phyloP scores from a whole-genome alignment of 2,329 filamentous ascomycete species.

The Xylariaceae sp. region DNA sequence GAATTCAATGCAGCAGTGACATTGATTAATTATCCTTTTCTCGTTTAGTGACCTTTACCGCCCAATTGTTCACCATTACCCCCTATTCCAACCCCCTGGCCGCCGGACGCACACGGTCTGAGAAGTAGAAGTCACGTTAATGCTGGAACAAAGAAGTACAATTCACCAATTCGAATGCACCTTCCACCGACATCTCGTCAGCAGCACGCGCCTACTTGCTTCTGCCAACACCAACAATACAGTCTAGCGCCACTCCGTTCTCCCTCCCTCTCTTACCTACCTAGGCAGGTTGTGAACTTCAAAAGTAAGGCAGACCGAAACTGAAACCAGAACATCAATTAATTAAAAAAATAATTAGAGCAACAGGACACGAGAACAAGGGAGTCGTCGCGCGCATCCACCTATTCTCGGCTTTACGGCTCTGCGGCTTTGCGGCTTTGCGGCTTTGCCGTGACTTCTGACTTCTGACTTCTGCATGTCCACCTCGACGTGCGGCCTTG shows the following conservation, averaged over 20 bases:
- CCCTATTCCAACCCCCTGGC: constrained; percentile 4
- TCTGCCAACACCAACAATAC: not conserved
- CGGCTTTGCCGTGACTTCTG: no score
- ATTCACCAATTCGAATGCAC: not conserved
- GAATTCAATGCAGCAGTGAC: not conserved
- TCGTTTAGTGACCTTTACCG: not conserved
- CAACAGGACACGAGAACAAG: not conserved
- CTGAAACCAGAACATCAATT: not conserved
- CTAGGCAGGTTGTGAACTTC: not conserved
- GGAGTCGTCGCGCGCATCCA: not conserved
- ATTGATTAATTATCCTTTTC: not conserved
- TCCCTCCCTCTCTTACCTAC: not conserved
- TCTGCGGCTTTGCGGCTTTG: not conserved
- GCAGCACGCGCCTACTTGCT: constrained; percentile 2
- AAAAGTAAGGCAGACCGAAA: not conserved
- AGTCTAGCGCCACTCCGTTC: not conserved
- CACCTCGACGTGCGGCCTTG: constrained; percentile 4
- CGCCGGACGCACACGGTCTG: constrained; percentile 11
- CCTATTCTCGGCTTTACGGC: not conserved
- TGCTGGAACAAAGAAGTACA: constrained; percentile 7
- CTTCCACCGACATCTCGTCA: not conserved
- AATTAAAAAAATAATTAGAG: not conserved
- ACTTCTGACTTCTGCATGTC: no score
- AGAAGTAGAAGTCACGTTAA: not conserved
- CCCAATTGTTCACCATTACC: not conserved